Base-by-base conservation (phyloP, 2,329 filamentous ascomycete genomes). In the Cadophora malorum region DNA sequence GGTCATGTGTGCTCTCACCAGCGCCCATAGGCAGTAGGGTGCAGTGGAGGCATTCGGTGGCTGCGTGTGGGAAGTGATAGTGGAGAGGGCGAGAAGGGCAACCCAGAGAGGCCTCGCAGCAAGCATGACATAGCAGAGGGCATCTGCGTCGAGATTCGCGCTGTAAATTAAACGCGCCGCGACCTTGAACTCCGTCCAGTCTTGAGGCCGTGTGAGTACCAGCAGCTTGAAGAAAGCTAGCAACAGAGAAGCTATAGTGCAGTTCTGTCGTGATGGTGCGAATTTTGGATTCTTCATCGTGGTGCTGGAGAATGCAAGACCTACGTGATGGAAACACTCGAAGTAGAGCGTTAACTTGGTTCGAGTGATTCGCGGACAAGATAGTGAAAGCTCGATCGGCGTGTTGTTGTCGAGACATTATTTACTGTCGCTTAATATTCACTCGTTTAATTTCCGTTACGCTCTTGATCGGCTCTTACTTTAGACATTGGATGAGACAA, bases 351-450 rank as follows among this genome's bases (percentile, higher is more conserved):
- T 45, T 19, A 19, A 14, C 19, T 45, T 10, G 6, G 25, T 5
- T 55, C 28, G 16, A 55, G 4, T 55, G 28, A 55, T 19, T 55
- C 16, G 16, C 25, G 14, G 9, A n/a, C 25, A 7, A 28, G 2
- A 19, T 33, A n/a, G 28, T 55, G 28, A 33, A 28, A 31, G 14
- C 25, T 33, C 25, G 25, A 55, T 45, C 45, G 45, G 41, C 12
- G n/a, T n/a, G n/a, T n/a, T 28, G 1, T 33, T 33, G 14, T 33
- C 25, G 25, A n/a, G 8, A 25, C 3, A 3, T 33, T 55, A 14
- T 55, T 55, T 55, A 19, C 16, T 55, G 9, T 55, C 52, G 52
- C 25, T 33, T 55, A 31, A n/a, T n/a, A n/a, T 16, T 55, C 12
- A 49, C 45, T 49, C 19, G 45, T 49, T 6, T 19, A 19, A 9